Conservation (phyloP, 371 early-diverging fungal species). For the Saksenaea vasiformis region DNA sequence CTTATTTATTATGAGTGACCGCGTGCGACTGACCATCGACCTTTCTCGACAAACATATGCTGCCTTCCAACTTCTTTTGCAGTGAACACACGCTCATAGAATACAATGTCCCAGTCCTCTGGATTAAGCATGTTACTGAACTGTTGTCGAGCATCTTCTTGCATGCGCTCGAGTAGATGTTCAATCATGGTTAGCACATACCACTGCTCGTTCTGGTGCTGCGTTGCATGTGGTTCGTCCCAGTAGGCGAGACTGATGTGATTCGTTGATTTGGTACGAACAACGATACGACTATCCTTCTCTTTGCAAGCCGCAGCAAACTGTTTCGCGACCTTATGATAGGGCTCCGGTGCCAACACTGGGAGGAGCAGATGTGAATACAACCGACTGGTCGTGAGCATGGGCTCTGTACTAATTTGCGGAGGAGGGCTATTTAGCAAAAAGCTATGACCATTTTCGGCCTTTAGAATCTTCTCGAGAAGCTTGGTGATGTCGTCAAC, state of each 20-base stretch:
- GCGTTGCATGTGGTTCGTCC: conserved; percentile 39
- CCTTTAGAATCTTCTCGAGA: conserved; percentile 4
- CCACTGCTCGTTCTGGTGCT: conserved; percentile 10
- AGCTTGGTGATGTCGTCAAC: not conserved
- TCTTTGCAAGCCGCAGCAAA: conserved; percentile 11
- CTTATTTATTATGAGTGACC: conserved; percentile 9
- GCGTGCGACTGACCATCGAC: conserved; percentile 18
- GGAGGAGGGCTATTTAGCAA: not conserved
- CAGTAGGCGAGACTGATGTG: conserved; percentile 47
- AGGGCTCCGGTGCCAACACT: conserved; percentile 13
- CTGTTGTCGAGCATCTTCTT: conserved; percentile 11
- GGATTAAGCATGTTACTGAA: not conserved
- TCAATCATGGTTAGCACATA: conserved; percentile 1
- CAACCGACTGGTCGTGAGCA: not conserved
- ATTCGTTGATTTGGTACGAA: conserved; percentile 33
- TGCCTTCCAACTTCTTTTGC: conserved; percentile 18
- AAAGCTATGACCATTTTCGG: not conserved
- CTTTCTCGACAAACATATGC: conserved; percentile 28
- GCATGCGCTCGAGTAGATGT: conserved; percentile 18
- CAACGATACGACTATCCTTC: not conserved
- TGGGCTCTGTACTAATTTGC: not conserved
- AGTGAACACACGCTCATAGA: conserved; percentile 26
- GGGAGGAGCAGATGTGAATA: conserved; percentile 31
- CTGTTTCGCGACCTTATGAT: not conserved
- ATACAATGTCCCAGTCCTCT: conserved; percentile 33